phyloP scores from a whole-genome alignment of 805 yeast species.

The Yarrowia divulgata region DNA sequence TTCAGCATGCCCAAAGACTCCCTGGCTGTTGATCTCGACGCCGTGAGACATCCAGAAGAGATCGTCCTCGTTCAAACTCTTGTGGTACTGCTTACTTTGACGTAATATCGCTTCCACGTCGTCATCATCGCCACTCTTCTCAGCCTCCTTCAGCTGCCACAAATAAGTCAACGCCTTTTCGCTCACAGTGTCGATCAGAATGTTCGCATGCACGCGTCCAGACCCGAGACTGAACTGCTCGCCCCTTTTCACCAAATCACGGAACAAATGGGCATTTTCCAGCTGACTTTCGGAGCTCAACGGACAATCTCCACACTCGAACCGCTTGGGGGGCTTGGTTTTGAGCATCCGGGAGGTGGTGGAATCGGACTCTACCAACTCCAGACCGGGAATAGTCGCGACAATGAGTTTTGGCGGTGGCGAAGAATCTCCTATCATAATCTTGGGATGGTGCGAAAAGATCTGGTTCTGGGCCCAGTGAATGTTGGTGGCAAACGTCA shows the following conservation, averaged over 20 bases:
- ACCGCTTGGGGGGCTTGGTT: conserved; percentile 4
- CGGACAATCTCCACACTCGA: background rate
- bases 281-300: background rate
- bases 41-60: background rate
- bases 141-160: background rate
- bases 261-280: background rate
- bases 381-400: background rate
- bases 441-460: background rate
- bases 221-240: background rate
- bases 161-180: background rate
- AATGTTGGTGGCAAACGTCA: conserved; percentile 5
- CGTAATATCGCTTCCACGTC: background rate
- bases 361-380: background rate
- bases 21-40: background rate
- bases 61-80: background rate
- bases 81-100: background rate
- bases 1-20: background rate
- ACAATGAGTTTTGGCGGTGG: background rate
- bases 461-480: conserved; percentile 5
- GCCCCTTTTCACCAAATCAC: background rate
- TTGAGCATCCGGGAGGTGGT: conserved; percentile 4
- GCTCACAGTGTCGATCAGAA: background rate
- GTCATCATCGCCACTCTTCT: background rate
- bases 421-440: background rate
- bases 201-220: background rate